phyloP scores from a whole-genome alignment of 768 basidiomycete genomes.

The Piloderma croceum region DNA sequence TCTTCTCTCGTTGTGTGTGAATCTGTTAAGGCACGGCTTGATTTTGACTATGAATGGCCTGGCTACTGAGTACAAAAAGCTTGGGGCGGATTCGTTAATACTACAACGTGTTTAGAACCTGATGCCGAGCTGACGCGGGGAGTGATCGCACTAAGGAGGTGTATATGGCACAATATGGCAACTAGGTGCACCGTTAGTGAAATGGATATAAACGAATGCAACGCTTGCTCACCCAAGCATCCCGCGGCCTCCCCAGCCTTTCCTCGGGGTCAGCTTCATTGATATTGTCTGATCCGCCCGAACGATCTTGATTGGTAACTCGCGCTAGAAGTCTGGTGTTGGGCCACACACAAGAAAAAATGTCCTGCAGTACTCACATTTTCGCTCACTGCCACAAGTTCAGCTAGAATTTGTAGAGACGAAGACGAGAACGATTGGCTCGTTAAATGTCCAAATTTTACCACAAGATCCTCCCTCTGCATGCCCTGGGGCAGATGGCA shows the following conservation, averaged over 20 bases:
- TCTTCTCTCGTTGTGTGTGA: too few relatives aligned
- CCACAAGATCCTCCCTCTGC: constrained; percentile 59
- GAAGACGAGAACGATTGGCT: constrained; percentile 43
- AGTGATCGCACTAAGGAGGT: too few relatives aligned
- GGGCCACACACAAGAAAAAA: too few relatives aligned
- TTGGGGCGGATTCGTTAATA: too few relatives aligned
- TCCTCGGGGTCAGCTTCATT: constrained; percentile 60
- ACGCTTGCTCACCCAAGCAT: constrained; percentile 62
- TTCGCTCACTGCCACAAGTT: constrained; percentile 69
- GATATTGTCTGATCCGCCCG: constrained; percentile 42
- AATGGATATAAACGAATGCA: neutral
- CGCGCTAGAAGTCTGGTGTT: constrained; percentile 40
- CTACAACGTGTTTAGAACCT: too few relatives aligned
- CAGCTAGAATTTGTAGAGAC: constrained; percentile 63
- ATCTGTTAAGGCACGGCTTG: too few relatives aligned
- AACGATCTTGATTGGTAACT: constrained; percentile 52
- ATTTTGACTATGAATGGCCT: too few relatives aligned
- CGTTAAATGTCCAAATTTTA: constrained; percentile 67
- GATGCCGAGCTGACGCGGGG: too few relatives aligned
- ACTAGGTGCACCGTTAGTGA: constrained; percentile 29
- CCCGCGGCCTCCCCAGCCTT: constrained; percentile 87
- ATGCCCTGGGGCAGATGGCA: constrained; percentile 46
- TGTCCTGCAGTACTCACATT: constrained; percentile 49
- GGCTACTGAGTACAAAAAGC: too few relatives aligned
- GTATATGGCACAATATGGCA: constrained; percentile 59